phyloP scores from a whole-genome alignment of 345 rosid genomes.

The Eucalyptus coolabah region DNA sequence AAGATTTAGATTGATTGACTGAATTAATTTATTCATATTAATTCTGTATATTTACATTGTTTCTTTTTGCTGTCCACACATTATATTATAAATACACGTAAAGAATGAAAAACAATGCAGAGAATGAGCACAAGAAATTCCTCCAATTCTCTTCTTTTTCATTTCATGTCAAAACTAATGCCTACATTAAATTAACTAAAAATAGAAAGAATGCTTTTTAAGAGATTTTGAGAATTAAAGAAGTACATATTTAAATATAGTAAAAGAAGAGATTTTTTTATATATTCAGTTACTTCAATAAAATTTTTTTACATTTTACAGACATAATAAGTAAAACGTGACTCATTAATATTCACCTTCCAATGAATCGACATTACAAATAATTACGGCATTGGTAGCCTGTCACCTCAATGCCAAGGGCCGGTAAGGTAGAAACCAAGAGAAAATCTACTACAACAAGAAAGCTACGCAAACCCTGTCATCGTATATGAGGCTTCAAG shows the following conservation, averaged over 20 bases:
- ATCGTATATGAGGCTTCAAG: neutral
- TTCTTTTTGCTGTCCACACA: too few relatives aligned
- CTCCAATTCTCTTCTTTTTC: too few relatives aligned
- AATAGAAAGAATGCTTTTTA: neutral
- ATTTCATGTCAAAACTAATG: neutral
- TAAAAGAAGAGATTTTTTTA: neutral
- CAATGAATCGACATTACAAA: neutral
- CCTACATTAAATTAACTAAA: neutral
- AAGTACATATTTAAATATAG: neutral
- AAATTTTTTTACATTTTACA: neutral
- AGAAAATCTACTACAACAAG: neutral
- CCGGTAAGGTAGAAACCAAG: neutral
- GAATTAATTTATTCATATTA: too few relatives aligned
- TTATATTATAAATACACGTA: too few relatives aligned
- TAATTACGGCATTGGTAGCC: neutral
- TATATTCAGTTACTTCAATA: neutral
- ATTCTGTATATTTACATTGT: too few relatives aligned
- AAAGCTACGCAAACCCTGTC: neutral
- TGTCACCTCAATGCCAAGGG: neutral
- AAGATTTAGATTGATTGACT: too few relatives aligned
- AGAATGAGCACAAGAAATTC: too few relatives aligned
- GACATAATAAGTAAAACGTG: neutral
- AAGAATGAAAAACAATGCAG: too few relatives aligned
- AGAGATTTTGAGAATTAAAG: neutral
- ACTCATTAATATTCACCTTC: neutral